These are phyloP conservation scores for Puccinia polysora DNA, from an alignment of 1,284 basidiomycete species.

Conservation along the genomic window DNA sequence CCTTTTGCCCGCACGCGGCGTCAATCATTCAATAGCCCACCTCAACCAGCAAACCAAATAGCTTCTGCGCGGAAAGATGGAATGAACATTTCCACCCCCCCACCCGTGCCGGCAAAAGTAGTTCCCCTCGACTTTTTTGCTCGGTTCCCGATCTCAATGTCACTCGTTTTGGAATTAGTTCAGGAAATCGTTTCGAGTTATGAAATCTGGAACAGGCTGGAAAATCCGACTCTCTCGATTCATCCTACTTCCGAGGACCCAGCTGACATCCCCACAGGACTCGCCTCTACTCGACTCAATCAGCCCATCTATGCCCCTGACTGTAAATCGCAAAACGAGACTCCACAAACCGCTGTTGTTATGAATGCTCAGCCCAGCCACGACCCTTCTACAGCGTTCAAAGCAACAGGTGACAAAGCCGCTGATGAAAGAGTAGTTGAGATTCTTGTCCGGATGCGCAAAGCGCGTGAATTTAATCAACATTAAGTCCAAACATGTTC, in stretches of 20 bases:
- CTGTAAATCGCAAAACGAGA: neutral
- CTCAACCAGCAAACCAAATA: neutral
- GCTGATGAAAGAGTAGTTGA: constrained; percentile 46
- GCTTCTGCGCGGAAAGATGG: neutral
- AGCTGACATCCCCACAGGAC: neutral
- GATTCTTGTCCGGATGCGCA: constrained; percentile 46
- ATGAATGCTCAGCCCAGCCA: neutral
- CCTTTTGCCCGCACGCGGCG: neutral
- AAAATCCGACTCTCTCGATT: constrained; percentile 55
- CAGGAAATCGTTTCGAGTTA: constrained; percentile 89
- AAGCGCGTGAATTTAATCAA: constrained; percentile 44
- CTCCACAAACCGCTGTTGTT: neutral
- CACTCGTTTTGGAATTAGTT: constrained; percentile 74
- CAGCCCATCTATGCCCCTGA: neutral
- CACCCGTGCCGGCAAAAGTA: constrained; percentile 55
- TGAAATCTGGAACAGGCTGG: constrained; percentile 75
- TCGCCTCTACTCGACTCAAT: constrained; percentile 6
- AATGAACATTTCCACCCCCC: constrained; percentile 55
- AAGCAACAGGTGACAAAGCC: constrained; percentile 28
- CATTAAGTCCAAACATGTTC: no score
- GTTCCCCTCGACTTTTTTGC: constrained; percentile 75
- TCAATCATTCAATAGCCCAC: neutral
- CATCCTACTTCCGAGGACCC: constrained; percentile 5
- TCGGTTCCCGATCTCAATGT: constrained; percentile 74
- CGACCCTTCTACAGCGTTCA: neutral